phyloP scores from a whole-genome alignment of 2,329 filamentous ascomycete genomes.

The Amesomyces nigricolor region DNA sequence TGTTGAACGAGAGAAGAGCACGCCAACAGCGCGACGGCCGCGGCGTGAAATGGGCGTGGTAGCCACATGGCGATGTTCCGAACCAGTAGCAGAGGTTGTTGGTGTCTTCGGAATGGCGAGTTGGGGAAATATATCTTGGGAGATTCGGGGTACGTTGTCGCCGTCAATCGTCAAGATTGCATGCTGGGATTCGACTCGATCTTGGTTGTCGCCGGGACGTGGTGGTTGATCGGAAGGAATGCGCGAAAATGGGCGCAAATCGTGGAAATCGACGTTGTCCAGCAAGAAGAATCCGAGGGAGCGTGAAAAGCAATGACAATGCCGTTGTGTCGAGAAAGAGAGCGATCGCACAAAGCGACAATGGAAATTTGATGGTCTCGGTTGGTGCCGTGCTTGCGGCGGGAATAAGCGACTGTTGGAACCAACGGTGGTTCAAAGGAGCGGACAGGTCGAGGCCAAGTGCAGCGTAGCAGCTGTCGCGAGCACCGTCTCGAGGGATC shows the following conservation, averaged over 20 bases:
- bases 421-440: conserved; percentile 7
- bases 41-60: conserved; percentile 26
- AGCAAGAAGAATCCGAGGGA: neutral
- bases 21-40: conserved; percentile 38
- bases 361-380: neutral
- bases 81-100: too few species aligned
- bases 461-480: conserved; percentile 2
- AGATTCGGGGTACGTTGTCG: neutral
- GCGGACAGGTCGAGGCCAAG: conserved; percentile 7
- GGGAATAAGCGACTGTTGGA: conserved; percentile 11
- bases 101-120: too few species aligned
- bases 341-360: conserved; percentile 3
- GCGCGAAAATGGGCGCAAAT: conserved; percentile 5
- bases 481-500: conserved; percentile 8
- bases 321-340: conserved; percentile 1
- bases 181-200: conserved; percentile 6
- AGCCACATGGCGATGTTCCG: conserved; percentile 23
- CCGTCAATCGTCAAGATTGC: conserved; percentile 10
- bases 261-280: neutral
- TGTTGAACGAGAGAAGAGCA: conserved; percentile 37
- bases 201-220: conserved; percentile 14
- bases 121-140: too few species aligned
- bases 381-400: neutral
- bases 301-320: neutral
- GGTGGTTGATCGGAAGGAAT: neutral